Evolutionary conservation across 1,284 basidiomycete genomes (phyloP), one percentile per base, ranked within the genome.

Genomic region (Anthracocystis panici-leucophaei): DNA sequence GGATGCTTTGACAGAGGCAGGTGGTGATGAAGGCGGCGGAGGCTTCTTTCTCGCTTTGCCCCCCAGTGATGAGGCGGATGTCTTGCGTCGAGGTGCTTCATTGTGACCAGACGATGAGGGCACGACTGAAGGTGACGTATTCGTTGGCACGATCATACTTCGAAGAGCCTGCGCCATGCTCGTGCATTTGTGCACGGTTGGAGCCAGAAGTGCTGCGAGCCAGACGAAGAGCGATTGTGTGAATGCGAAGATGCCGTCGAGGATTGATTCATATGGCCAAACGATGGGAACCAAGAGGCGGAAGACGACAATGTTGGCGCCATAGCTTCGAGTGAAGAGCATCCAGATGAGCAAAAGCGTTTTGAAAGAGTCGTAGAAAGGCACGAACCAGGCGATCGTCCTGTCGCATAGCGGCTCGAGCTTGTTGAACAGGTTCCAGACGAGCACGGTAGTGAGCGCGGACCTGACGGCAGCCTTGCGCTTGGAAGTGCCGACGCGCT

Each of bases 331-430:
- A 2, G 75, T 77, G 57, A 67, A 65, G 14, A 77, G 69, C 62
- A 77, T 59, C 75, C 75, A 77, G 6, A 77, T 23, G 35, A 77
- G 63, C n/a, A 73, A 69, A 20, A 77, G 75, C 0, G 75, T 77
- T 48, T 77, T 77, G 57, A 72, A 62, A 11, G 75, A 66, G 50
- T 73, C 75, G 57, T 77, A 77, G 54, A 77, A 77, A 2, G 75
- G 75, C 5, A 77, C 59, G 31, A 77, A 65, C 75, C 75, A 77
- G 12, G 69, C 60, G n/a, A 77, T 54, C 35, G 63, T 69, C 1
- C 60, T 59, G 48, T 77, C 75, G 50, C 62, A 65, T 1, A 69
- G 7, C 4, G 75, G 75, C 57, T 77, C 75, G 20, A 77, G 16
- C 38, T 65, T 69, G 48, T 50, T 21, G 29, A 68, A 77, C 23